Evolutionary conservation across 2,329 filamentous ascomycete species (phyloP), one percentile per base, ranked within the genome.

Genomic region (Aspergillus aculeatinus): DNA sequence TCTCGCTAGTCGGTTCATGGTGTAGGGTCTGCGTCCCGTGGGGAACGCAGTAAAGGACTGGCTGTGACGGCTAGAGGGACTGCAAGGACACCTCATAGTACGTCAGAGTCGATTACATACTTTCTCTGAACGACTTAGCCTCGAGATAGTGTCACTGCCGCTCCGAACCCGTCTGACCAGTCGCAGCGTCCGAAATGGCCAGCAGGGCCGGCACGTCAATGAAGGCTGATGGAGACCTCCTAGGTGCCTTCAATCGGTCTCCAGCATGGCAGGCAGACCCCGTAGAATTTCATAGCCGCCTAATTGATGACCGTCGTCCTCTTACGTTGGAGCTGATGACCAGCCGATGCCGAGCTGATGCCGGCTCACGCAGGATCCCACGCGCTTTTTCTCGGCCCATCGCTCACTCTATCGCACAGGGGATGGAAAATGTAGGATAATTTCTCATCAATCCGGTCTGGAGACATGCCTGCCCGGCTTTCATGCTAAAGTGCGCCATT

Each of bases 331-430:
- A 65, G 53, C 59, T 63, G 65, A 64, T 65, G 64, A 65, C 65
- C 58, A 60, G 54, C 54, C 50, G 59, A 55, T 54, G 50, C 60
- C 60, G 49, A 63, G 63, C 57, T 60, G 60, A 57, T 56, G 58
- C 56, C 60, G 64, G 58, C 61, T 61, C 65, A 67, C 62, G 62
- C 60, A 63, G 39, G 61, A 61, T 57, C 64, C 64, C 66, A 68
- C 61, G 61, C 66, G 56, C 58, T 64, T 61, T 51, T 29, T 31
- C 48, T 48, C 60, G 51, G 25, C 39, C 42, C 56, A 50, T 54
- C 53, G 52, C 51, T 51, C 33, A 47, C 48, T 60, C 51, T 42
- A 63, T 66, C 56, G 62, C 58, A 65, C 65, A 66, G 61, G 53
- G 52, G 60, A 58, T 59, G 51, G 51, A 60, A 44, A 54, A 63